Evolutionary conservation across 306 rosid genomes (phyloP).

Genomic region (Sechiopsis laciniata): DNA sequence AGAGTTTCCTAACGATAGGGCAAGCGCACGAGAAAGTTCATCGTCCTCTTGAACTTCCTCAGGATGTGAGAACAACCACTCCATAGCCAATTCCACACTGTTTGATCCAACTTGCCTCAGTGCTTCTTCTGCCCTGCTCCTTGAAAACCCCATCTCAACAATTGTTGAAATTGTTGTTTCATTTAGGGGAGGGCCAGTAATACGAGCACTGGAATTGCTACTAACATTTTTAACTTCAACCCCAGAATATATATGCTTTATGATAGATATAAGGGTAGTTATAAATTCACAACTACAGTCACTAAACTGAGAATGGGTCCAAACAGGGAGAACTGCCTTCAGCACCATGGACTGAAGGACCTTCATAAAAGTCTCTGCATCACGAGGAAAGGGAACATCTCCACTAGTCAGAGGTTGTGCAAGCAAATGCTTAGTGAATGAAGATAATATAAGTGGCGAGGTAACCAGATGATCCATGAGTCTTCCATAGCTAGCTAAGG

Average conservation of each 20-base stretch:
- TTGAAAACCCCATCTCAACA: constrained; percentile 93
- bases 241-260: constrained; percentile 81
- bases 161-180: constrained; percentile 74
- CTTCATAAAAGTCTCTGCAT: constrained; percentile 89
- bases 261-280: constrained; percentile 65
- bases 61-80: constrained; percentile 88
- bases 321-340: constrained; percentile 89
- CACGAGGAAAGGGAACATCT: constrained; percentile 62
- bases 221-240: constrained; percentile 73
- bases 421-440: constrained; percentile 78
- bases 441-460: constrained; percentile 68
- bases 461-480: constrained; percentile 96
- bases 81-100: constrained; percentile 96
- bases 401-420: constrained; percentile 64
- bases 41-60: constrained; percentile 85
- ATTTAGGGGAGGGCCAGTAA: constrained; percentile 76
- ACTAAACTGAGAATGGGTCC: constrained; percentile 80
- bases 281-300: constrained; percentile 81
- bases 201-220: constrained; percentile 51
- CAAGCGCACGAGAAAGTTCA: constrained; percentile 97
- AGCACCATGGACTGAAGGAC: constrained; percentile 89
- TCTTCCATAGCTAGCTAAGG: constrained; percentile 87
- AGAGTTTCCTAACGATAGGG: constrained; percentile 87
- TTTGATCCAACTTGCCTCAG: constrained; percentile 86
- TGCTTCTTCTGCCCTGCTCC: constrained; percentile 90